Evolutionary conservation across 768 basidiomycete genomes (phyloP).

Genomic region (Tephrocybe sp.): DNA sequence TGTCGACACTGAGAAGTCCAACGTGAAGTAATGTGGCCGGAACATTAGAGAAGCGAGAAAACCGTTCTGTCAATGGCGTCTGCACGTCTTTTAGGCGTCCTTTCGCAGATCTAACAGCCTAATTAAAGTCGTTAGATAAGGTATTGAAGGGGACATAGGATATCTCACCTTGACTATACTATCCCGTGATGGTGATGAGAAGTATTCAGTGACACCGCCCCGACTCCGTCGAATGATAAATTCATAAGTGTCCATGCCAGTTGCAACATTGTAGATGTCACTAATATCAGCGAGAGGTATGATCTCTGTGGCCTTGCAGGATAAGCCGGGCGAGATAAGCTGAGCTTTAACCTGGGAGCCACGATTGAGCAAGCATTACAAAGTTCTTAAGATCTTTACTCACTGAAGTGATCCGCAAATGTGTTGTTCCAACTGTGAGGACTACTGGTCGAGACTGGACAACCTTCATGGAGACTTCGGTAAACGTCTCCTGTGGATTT

Average conservation of each 20-base stretch:
- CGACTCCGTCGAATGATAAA: conserved; percentile 78
- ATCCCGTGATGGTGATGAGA: conserved; percentile 71
- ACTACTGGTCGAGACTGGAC: conserved; percentile 72
- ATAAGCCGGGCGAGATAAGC: conserved; percentile 63
- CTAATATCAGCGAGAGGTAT: conserved; percentile 79
- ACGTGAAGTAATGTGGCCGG: conserved; percentile 86
- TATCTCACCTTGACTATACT: conserved; percentile 66
- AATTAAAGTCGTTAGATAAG: conserved; percentile 1
- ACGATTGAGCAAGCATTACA: conserved; percentile 2
- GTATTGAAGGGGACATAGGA: background rate
- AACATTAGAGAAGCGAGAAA: conserved; percentile 80
- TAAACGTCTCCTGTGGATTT: conserved; percentile 43
- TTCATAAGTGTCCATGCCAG: conserved; percentile 70
- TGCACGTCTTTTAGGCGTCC: conserved; percentile 61
- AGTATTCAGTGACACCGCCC: conserved; percentile 73
- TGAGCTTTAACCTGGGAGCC: conserved; percentile 65
- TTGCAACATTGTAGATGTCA: conserved; percentile 82
- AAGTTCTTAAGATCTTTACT: conserved; percentile 21
- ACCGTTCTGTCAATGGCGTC: conserved; percentile 55
- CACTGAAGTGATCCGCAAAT: conserved; percentile 78
- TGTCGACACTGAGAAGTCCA: conserved; percentile 76
- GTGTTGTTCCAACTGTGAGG: conserved; percentile 64
- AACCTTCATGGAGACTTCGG: conserved; percentile 67
- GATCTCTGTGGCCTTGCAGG: conserved; percentile 81
- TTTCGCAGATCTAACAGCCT: conserved; percentile 81